phyloP scores from a whole-genome alignment of 495 filamentous ascomycete species.

The Penicillium subrubescens region DNA sequence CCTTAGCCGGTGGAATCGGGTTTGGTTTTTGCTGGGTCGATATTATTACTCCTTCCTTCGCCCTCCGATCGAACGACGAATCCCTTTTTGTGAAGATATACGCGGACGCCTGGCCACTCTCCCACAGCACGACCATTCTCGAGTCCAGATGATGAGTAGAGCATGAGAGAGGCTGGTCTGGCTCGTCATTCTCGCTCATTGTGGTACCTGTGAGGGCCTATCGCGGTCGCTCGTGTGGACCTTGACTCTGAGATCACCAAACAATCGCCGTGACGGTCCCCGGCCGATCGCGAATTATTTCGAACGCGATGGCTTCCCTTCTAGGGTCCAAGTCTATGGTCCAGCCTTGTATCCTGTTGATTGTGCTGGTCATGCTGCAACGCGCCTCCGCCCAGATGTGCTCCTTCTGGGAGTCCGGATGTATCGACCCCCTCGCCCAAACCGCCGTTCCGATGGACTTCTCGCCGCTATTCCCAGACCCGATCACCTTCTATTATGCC shows the following conservation, averaged over 20 bases:
- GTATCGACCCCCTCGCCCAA: constrained; percentile 49
- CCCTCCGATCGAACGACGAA: background rate
- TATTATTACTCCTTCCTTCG: constrained; percentile 7
- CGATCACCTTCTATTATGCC: constrained; percentile 42
- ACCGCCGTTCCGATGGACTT: constrained; percentile 41
- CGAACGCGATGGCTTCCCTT: constrained; percentile 27
- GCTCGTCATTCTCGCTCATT: constrained; percentile 18
- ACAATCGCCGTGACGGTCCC: background rate
- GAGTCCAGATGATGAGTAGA: constrained; percentile 7
- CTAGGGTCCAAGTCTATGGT: constrained; percentile 11
- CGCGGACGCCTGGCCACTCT: background rate
- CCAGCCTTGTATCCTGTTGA: constrained; percentile 24
- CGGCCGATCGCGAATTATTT: constrained; percentile 8
- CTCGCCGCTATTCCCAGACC: constrained; percentile 41
- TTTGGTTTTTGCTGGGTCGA: background rate
- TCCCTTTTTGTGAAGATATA: background rate
- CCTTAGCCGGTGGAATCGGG: background rate
- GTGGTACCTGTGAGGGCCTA: constrained; percentile 26
- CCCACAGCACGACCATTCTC: background rate
- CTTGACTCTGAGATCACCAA: background rate
- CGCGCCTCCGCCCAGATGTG: constrained; percentile 37
- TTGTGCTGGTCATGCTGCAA: constrained; percentile 25
- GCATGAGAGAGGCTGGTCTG: constrained; percentile 27
- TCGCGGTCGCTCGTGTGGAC: constrained; percentile 26
- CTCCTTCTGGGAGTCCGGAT: constrained; percentile 42